A percentile compares a stretch with the other conserved stretches of the same genome.
These are phyloP conservation scores for Exophiala calicioides DNA, from an alignment of 2,329 filamentous ascomycete genomes.

Conservation along the genomic window DNA sequence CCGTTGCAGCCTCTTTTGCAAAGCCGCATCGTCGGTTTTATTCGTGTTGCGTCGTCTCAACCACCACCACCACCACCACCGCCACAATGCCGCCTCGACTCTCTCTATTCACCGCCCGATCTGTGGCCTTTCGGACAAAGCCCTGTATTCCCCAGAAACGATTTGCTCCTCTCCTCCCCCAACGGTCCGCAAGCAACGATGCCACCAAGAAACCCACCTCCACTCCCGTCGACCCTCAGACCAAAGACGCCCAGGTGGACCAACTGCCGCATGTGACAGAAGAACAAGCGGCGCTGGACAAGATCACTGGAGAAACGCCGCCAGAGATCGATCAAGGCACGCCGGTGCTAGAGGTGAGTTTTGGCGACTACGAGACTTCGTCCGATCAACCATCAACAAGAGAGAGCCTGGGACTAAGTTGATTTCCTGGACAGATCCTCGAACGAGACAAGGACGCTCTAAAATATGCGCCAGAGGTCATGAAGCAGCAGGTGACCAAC, in stretches of 20 bases:
- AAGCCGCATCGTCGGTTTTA: constrained; percentile 1
- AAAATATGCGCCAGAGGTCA: constrained; percentile 66
- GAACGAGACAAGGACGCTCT: constrained; percentile 62
- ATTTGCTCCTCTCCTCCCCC: constrained; percentile 29
- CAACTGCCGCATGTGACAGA: constrained; percentile 62
- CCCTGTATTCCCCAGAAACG: constrained; percentile 27
- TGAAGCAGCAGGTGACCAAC: constrained; percentile 60
- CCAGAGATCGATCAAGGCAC: constrained; percentile 67
- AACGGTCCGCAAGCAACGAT: constrained; percentile 31
- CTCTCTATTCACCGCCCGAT: constrained; percentile 47
- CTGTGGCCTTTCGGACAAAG: constrained; percentile 29
- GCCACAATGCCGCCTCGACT: constrained; percentile 58
- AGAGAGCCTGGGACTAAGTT: constrained; percentile 4
- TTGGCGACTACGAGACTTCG: not conserved
- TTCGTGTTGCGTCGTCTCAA: not conserved
- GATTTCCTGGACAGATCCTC: constrained; percentile 55
- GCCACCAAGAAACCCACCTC: constrained; percentile 33
- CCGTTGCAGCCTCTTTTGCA: not conserved
- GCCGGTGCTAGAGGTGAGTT: constrained; percentile 64
- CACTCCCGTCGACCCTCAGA: constrained; percentile 25
- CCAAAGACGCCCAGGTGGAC: constrained; percentile 53
- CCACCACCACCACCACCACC: not conserved
- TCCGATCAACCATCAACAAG: not conserved
- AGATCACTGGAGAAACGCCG: constrained; percentile 57
- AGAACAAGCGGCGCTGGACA: constrained; percentile 62